Evolutionary conservation across 768 basidiomycete species (phyloP).

Genomic region (Leucosporidium scottii): DNA sequence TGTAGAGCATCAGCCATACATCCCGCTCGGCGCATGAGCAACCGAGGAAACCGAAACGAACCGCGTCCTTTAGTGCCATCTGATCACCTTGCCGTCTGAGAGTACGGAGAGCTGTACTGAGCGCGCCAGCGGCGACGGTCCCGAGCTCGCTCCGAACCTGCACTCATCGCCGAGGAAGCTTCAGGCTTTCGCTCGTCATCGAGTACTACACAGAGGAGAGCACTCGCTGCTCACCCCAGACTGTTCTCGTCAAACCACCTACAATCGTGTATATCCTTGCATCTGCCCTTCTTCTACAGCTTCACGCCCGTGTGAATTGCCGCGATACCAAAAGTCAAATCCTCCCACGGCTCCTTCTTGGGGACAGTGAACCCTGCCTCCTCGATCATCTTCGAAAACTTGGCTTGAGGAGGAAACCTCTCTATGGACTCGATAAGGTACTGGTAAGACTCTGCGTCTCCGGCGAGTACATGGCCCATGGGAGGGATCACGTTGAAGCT

Average conservation of each 20-base stretch:
- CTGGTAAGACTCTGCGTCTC: constrained; percentile 90
- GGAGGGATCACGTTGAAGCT: constrained; percentile 93
- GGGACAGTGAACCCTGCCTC: constrained; percentile 63
- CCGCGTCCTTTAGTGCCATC: too few species aligned
- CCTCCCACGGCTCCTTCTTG: constrained; percentile 51
- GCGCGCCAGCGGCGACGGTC: too few species aligned
- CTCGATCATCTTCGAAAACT: constrained; percentile 81
- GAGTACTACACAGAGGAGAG: too few species aligned
- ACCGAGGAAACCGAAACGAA: too few species aligned
- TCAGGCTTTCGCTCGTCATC: too few species aligned
- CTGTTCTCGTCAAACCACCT: too few species aligned
- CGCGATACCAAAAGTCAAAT: constrained; percentile 82
- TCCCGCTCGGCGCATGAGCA: too few species aligned
- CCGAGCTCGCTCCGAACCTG: too few species aligned
- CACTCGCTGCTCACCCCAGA: too few species aligned
- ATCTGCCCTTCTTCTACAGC: constrained; percentile 14
- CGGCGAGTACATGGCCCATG: constrained; percentile 91
- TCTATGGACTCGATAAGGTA: constrained; percentile 39
- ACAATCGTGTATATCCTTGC: background rate
- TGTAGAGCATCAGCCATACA: too few species aligned
- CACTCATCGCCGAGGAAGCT: background rate
- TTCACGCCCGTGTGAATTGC: constrained; percentile 80
- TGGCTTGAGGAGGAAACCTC: constrained; percentile 76
- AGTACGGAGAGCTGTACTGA: too few species aligned
- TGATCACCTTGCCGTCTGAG: too few species aligned